phyloP scores from a whole-genome alignment of 257 asterid species.

The Solanum tacnaense region DNA sequence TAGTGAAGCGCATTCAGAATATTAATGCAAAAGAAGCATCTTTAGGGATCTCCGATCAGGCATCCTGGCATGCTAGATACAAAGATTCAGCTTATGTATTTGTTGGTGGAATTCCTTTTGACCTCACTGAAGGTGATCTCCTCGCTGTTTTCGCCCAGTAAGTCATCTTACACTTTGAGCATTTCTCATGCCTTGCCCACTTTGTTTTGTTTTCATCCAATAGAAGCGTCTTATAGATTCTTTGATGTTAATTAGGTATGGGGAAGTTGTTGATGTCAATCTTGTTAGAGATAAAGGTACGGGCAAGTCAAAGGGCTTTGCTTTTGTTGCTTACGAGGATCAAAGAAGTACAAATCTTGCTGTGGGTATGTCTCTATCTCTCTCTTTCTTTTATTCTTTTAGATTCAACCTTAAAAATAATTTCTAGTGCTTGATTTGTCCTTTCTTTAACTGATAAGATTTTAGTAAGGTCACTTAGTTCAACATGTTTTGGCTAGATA shows the following conservation, averaged over 20 bases:
- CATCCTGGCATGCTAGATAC: conserved; percentile 95
- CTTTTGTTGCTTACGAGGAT: conserved; percentile 92
- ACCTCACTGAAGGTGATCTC: conserved; percentile 94
- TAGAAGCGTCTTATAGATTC: neutral
- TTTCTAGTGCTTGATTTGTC: neutral
- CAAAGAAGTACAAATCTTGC: conserved; percentile 94
- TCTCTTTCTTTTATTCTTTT: neutral
- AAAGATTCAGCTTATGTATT: conserved; percentile 88
- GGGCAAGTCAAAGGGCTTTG: conserved; percentile 93
- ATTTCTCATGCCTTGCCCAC: neutral
- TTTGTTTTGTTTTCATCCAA: neutral
- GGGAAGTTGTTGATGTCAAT: conserved; percentile 89
- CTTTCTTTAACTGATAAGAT: neutral
- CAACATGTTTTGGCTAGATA: neutral
- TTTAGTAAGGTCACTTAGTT: neutral
- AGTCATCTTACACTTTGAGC: neutral
- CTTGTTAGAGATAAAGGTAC: conserved; percentile 81
- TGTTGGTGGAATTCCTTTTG: conserved; percentile 81
- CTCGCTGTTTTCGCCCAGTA: conserved; percentile 91
- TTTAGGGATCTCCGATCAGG: conserved; percentile 74
- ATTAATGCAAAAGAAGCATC: conserved; percentile 74
- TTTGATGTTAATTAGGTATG: conserved; percentile 45
- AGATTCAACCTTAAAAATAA: neutral
- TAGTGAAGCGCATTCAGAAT: conserved; percentile 83
- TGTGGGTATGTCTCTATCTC: conserved; percentile 49